Base-by-base conservation (phyloP, 2,329 filamentous ascomycete species). In the Trichoderma brevicompactum region DNA sequence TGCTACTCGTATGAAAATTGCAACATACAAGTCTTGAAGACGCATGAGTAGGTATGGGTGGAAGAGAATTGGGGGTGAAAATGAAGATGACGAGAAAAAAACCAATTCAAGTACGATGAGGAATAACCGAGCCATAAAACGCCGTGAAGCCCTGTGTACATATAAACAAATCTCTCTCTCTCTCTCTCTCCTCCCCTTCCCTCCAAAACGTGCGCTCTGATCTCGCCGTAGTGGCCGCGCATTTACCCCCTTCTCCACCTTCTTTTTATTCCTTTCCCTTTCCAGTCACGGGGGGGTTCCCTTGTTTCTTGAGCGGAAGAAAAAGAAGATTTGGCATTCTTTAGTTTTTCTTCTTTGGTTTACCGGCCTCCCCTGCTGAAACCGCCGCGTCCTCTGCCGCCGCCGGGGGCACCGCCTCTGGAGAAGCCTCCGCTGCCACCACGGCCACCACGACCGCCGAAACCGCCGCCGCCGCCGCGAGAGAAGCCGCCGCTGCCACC, bases 401-500 rank as follows among this genome's bases (percentile, higher is more conserved):
- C 68, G 41, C 72, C 69, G 13, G 69, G 23, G 23, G 36, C 52
- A 53, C 49, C 49, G n/a, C 68, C 69, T 44, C 73, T 68, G 38
- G 73, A 75, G 69, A 75, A 76, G 23, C 76, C 75, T 49, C 77
- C 70, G 49, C 70, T 41, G 44, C 76, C 65, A 68, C 60, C 68
- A 36, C 69, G 50, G 34, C 65, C 58, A 53, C 66, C 66, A 44
- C 69, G 68, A n/a, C 68, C 67, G 10, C 66, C 32, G 41, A 64
- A 65, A 15, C 65, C 65, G 52, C 66, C 44, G 32, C 68, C 67
- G 34, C 74, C 71, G 49, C 74, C 73, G 9, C 77, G 68, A 36
- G 72, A 72, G 59, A 72, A 69, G 49, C 78, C 76, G 17, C 78
- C 75, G 46, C 76, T 72, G 19, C 70, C 66, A 62, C 79, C 70